phyloP scores from a whole-genome alignment of 2,329 filamentous ascomycete genomes.

The Stagonosporopsis rhizophila region DNA sequence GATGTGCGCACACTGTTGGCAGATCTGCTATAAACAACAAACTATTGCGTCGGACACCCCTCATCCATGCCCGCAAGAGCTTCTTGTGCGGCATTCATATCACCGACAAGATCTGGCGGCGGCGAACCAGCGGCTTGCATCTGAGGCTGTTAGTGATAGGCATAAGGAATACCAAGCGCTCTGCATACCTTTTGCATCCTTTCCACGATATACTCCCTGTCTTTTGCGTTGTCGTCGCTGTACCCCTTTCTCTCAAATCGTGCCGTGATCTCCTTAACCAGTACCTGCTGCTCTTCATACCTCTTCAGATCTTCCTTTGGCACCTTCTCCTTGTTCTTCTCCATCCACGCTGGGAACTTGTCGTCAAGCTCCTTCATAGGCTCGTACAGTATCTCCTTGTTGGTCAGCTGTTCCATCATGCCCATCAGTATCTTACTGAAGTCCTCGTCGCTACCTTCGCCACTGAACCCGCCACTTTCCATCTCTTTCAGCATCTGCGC shows the following conservation, averaged over 20 bases:
- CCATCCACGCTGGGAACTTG: slow-evolving; percentile 91
- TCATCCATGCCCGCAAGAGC: slow-evolving; percentile 62
- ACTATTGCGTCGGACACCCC: slow-evolving; percentile 68
- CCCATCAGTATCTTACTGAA: slow-evolving; percentile 94
- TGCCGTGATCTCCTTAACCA: slow-evolving; percentile 85
- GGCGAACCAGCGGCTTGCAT: slow-evolving; percentile 97
- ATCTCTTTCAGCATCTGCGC: slow-evolving; percentile 93
- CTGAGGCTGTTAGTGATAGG: slow-evolving; percentile 55
- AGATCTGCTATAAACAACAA: slow-evolving; percentile 7
- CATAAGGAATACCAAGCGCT: neutral
- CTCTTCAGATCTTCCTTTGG: slow-evolving; percentile 74
- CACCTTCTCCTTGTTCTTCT: slow-evolving; percentile 73
- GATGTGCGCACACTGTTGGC: neutral
- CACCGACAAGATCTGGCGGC: slow-evolving; percentile 87
- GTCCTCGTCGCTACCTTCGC: slow-evolving; percentile 74
- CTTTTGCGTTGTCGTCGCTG: slow-evolving; percentile 78
- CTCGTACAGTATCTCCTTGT: slow-evolving; percentile 97
- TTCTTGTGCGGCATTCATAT: slow-evolving; percentile 84
- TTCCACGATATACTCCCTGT: slow-evolving; percentile 93
- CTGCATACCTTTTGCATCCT: slow-evolving; percentile 88
- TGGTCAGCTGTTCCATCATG: slow-evolving; percentile 99
- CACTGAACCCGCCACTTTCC: slow-evolving; percentile 65
- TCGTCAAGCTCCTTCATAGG: slow-evolving; percentile 96
- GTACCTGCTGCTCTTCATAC: slow-evolving; percentile 78
- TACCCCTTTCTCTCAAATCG: slow-evolving; percentile 87